Conservation (phyloP, 441 rosid species). For the Pelargonium cotyledonis region DNA sequence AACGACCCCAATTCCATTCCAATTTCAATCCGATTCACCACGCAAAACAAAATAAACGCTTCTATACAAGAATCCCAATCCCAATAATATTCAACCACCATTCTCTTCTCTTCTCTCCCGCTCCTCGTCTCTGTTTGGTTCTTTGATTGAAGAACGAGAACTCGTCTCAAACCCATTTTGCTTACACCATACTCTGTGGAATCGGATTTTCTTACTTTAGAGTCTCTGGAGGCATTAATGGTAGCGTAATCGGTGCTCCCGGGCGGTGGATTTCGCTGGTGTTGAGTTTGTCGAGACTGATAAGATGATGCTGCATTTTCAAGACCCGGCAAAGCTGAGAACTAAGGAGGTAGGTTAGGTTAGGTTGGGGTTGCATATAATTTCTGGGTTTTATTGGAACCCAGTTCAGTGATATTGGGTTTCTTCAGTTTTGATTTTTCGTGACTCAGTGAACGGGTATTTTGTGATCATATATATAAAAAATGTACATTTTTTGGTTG, state of each 20-base stretch:
- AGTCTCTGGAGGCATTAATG: too few species aligned
- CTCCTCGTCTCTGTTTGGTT: too few species aligned
- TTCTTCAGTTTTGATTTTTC: not conserved
- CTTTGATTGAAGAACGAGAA: not conserved
- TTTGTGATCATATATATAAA: not conserved
- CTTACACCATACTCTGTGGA: not conserved
- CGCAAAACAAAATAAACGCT: too few species aligned
- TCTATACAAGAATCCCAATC: not conserved
- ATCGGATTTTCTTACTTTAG: not conserved
- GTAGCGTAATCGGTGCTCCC: too few species aligned
- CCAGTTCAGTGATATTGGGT: not conserved
- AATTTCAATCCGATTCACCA: not conserved
- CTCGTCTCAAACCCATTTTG: not conserved
- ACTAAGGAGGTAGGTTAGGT: constrained; percentile 32
- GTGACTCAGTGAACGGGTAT: not conserved
- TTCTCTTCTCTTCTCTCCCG: not conserved
- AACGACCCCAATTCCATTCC: constrained; percentile 4
- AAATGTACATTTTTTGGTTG: too few species aligned
- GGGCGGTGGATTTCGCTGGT: not conserved
- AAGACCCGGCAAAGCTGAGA: constrained; percentile 37
- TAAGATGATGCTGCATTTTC: constrained; percentile 47
- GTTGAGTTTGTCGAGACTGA: not conserved
- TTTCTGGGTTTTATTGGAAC: not conserved
- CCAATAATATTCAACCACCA: not conserved
- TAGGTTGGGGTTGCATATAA: not conserved